Conservation (phyloP, 202 grass and related monocot species). For the Digitaria exilis region DNA sequence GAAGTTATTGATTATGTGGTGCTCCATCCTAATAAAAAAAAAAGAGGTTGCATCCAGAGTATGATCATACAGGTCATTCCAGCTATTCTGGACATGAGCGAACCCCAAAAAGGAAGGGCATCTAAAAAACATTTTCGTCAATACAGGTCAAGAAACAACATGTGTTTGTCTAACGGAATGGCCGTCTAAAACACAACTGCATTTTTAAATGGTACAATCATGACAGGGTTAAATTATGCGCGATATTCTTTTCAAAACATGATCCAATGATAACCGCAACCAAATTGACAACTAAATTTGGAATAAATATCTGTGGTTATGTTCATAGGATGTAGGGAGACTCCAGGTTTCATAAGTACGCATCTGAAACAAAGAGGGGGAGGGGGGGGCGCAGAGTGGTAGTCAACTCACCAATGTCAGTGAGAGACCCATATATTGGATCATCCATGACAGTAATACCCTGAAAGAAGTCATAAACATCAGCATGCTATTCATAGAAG, state of each 20-base stretch:
- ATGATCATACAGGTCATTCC: not conserved
- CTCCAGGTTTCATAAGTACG: not conserved
- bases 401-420: constrained; percentile 74
- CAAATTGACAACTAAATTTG: constrained; percentile 15
- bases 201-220: constrained; percentile 9
- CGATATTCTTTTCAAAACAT: constrained; percentile 13
- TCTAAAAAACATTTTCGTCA: not conserved
- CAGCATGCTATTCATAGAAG: not conserved
- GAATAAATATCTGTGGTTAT: too few species aligned
- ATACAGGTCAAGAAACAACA: not conserved
- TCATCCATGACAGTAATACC: constrained; percentile 84
- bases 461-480: constrained; percentile 34
- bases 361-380: constrained; percentile 29
- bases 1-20: not conserved
- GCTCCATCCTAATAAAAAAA: constrained; percentile 10
- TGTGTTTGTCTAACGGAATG: not conserved
- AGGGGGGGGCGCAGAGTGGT: too few species aligned
- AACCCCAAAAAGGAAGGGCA: not conserved
- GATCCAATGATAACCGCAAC: not conserved
- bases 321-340: too few species aligned
- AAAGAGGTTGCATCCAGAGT: not conserved
- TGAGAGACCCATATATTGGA: constrained; percentile 85
- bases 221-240: not conserved
- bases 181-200: not conserved
- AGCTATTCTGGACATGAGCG: not conserved